These are phyloP conservation scores for Echites panduratus DNA, from an alignment of 257 asterid genomes.

Conservation along the genomic window DNA sequence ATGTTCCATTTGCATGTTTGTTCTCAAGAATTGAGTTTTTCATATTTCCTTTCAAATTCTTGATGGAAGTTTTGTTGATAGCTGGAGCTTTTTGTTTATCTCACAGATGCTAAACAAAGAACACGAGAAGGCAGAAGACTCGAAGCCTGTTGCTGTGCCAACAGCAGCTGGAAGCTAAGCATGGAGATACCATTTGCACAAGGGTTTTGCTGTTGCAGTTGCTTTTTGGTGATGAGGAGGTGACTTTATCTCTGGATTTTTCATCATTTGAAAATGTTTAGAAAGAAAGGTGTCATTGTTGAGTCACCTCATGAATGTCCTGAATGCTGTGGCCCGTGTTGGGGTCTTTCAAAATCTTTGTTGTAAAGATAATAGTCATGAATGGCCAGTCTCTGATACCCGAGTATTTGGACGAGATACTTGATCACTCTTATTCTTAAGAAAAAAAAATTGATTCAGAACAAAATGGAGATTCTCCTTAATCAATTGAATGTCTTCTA, in stretches of 20 bases:
- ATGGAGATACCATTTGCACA: not conserved
- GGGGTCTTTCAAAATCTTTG: not conserved
- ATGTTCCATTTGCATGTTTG: not conserved
- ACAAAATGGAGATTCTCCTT: not conserved
- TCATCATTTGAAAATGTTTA: not conserved
- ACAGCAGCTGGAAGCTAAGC: slow-evolving; percentile 63
- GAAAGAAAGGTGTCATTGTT: not conserved
- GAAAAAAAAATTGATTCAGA: not conserved
- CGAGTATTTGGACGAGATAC: not conserved
- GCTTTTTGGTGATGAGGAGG: slow-evolving; percentile 3
- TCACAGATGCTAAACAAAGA: slow-evolving; percentile 91
- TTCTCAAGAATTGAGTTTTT: not conserved
- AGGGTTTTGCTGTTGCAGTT: slow-evolving; percentile 11
- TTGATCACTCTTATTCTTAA: not conserved
- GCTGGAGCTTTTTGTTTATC: not conserved
- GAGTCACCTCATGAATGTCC: slow-evolving; percentile 1
- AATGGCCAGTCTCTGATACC: not conserved
- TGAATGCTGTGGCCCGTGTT: not conserved
- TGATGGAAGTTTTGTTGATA: not conserved
- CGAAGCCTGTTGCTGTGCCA: slow-evolving; percentile 65
- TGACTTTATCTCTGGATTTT: not conserved
- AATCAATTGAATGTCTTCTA: not conserved
- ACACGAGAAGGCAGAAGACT: slow-evolving; percentile 85
- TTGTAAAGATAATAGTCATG: not conserved
- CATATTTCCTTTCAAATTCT: not conserved